Evolutionary conservation across 2,329 filamentous ascomycete species (phyloP), one percentile per base, ranked within the genome.

Genomic region (Colletotrichum sp.): DNA sequence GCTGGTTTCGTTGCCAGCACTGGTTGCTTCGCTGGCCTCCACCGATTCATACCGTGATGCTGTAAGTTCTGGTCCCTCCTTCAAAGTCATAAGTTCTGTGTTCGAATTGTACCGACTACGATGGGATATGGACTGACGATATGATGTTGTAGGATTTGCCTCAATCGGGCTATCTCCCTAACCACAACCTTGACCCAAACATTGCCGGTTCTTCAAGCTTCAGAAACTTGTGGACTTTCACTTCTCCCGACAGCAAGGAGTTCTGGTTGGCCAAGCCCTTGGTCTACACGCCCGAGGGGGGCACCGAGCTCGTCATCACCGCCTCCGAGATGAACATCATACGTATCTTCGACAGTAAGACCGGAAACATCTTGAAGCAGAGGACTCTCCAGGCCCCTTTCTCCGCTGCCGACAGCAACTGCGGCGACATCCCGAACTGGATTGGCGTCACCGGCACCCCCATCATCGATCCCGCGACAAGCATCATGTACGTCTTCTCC

Each of bases 171-270:
- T 84, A 85, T 70, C 75, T 84, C 15, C 78, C 81, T 12, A 84
- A 85, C 69, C 84, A 87, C 76, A 85, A 85, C 71, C 79, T 86
- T 74, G 80, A 85, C 51, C 85, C 84, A n/a, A 79, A 83, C 36
- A 81, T 78, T n/a, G 67, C 78, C 16, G 79, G 85, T 82, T 79
- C 81, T 77, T 77, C 77, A 76, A 75, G 74, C n/a, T 81, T 79
- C 72, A 76, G 76, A 21, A 74, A 67, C 29, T 76, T 79, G 21
- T 81, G 81, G 75, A 75, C 73, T 74, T 86, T 85, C 74, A 84
- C 82, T 71, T 73, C 75, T 12, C 67, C 70, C 18, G 61, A 67
- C 36, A 16, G 33, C 36, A 62, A 57, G 33, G 75, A 76, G 61
- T 62, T 71, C 15, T 76, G 70, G 70, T 62, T 76, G 33, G 85